Base-by-base conservation (phyloP, 1,284 basidiomycete genomes). In the Pseudozyma sp. region DNA sequence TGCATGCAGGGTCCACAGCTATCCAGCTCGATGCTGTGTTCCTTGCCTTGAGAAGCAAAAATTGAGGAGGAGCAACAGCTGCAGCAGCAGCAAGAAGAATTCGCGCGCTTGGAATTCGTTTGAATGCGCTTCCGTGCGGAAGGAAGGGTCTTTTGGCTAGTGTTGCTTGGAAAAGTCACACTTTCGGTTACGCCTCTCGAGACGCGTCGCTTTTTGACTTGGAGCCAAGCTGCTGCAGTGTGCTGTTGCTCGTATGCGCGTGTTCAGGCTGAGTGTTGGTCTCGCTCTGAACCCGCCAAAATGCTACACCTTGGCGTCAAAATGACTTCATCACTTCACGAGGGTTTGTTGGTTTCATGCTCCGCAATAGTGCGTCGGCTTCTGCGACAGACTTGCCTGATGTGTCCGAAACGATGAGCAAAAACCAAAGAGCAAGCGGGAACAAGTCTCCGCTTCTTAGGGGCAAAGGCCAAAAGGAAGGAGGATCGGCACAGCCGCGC, bases 1-100 rank as follows among this genome's bases (percentile, higher is more conserved):
- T 43, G 56, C 56, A 65, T 65, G 62, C 62, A 65, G 62, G 62
- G 63, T 66, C 52, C 47, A 49, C 14, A 42, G 38, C 19, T 14
- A 44, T 8, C 39, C 39, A 12, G 39, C 16, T 40, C 39, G 16
- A 3, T 8, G 39, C 39, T 40, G 39, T 40, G 3, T 8, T 12
- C 12, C 11, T 40, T 40, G 39, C 39, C 16, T 40, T 12, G 4
- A 13, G 12, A 13, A n/a, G 47, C 19, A 34, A 49, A 49, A 49
- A 31, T n/a, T 44, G 13, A 44, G 18, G 16, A 44, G 43, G 43
- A 44, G 43, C 14, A 44, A 16, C 16, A 44, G 14, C 25, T 3
- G 25, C 3, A 31, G 25, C 25, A 31, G 25, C 25, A 4, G 39
- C 16, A n/a, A 8, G 16, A n/a, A 40, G 39, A 40, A 40, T n/a